These are phyloP conservation scores for Comarum palustre DNA, from an alignment of 306 rosid genomes.

Conservation along the genomic window DNA sequence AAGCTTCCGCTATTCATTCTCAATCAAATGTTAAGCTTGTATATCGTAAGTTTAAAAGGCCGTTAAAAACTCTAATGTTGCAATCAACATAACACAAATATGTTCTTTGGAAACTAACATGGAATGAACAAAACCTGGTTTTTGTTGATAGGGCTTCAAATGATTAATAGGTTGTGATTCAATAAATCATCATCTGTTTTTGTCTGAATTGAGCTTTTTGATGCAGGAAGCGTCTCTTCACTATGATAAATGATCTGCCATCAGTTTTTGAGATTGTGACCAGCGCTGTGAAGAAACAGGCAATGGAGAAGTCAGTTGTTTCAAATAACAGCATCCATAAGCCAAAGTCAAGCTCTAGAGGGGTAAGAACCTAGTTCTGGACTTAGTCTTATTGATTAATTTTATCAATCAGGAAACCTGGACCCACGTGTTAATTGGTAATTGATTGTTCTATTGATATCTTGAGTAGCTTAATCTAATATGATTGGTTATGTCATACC, in stretches of 20 bases:
- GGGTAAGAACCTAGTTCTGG: constrained; percentile 39
- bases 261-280: constrained; percentile 60
- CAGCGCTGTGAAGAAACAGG: constrained; percentile 43
- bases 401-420: neutral
- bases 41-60: neutral
- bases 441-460: neutral
- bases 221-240: constrained; percentile 52
- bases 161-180: neutral
- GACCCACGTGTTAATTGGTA: neutral
- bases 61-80: neutral
- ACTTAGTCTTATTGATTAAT: neutral
- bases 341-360: constrained; percentile 58
- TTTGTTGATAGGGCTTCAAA: neutral
- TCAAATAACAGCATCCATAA: constrained; percentile 55
- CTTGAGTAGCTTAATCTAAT: neutral
- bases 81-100: neutral
- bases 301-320: constrained; percentile 55
- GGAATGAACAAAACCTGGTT: neutral
- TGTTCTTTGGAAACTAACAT: neutral
- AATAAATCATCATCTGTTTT: neutral
- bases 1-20: neutral
- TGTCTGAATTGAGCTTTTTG: constrained; percentile 14
- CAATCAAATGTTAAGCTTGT: constrained; percentile 1
- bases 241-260: constrained; percentile 63
- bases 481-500: neutral